These are phyloP conservation scores for Fraxinus dipetala DNA, from an alignment of 305 asterid genomes.

Conservation along the genomic window DNA sequence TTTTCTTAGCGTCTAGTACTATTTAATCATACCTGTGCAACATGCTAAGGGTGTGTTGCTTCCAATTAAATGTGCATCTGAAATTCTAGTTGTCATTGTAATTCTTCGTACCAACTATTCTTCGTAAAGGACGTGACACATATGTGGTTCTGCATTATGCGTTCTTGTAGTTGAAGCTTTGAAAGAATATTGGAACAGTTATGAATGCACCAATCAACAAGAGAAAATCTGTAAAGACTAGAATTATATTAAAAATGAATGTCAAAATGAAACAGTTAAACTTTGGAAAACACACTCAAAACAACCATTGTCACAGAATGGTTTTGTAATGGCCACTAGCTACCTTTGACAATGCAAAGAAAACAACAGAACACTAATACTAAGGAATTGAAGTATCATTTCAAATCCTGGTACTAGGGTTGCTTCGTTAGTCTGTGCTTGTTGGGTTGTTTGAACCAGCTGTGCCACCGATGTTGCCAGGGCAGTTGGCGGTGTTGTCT, in stretches of 20 bases:
- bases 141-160: not conserved
- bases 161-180: not conserved
- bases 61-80: constrained; percentile 6
- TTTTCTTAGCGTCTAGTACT: not conserved
- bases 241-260: not conserved
- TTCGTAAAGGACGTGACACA: not conserved
- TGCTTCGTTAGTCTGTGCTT: constrained; percentile 1
- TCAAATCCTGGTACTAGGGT: constrained; percentile 1
- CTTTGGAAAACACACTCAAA: not conserved
- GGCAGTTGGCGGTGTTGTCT: not conserved
- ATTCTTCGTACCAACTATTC: not conserved
- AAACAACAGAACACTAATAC: not conserved
- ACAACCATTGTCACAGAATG: not conserved
- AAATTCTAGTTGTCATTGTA: not conserved
- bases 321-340: not conserved
- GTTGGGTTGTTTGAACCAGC: not conserved
- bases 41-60: not conserved
- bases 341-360: not conserved
- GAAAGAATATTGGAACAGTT: not conserved
- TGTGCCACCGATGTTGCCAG: not conserved
- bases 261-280: not conserved
- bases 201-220: not conserved
- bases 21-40: not conserved
- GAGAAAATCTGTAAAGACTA: not conserved
- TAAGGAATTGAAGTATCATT: not conserved